These are phyloP conservation scores for Alliaria petiolata DNA, from an alignment of 345 rosid genomes.

Conservation along the genomic window DNA sequence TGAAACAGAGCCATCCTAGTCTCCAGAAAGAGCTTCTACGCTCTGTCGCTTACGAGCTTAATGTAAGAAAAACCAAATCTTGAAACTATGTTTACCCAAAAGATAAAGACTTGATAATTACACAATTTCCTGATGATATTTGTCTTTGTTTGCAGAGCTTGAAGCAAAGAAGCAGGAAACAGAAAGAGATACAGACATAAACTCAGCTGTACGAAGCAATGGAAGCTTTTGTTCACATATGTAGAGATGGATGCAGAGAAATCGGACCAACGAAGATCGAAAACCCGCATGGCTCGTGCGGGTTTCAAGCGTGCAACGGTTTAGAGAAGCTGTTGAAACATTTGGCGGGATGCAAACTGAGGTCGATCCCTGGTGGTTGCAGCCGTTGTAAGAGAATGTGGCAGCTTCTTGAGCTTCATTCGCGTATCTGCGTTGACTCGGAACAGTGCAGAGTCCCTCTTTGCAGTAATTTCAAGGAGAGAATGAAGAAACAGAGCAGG, in stretches of 20 bases:
- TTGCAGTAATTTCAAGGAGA: slow-evolving; percentile 72
- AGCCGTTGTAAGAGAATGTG: slow-evolving; percentile 86
- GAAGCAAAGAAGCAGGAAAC: slow-evolving; percentile 50
- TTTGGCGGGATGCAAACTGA: slow-evolving; percentile 63
- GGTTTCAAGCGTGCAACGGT: slow-evolving; percentile 70
- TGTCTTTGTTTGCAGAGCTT: slow-evolving; percentile 34
- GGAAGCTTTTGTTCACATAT: slow-evolving; percentile 91
- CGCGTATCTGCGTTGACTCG: slow-evolving; percentile 68
- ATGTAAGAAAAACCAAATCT: slow-evolving; percentile 36
- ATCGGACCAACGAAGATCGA: slow-evolving; percentile 74
- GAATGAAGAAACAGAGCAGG: slow-evolving; percentile 59
- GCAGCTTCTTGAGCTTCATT: slow-evolving; percentile 82
- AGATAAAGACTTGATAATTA: too few species aligned
- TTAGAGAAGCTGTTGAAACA: slow-evolving; percentile 72
- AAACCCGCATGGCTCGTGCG: slow-evolving; percentile 46
- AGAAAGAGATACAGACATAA: slow-evolving; percentile 59
- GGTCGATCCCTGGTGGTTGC: slow-evolving; percentile 75
- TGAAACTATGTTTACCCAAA: not conserved
- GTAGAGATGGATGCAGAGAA: slow-evolving; percentile 82
- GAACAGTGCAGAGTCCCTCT: slow-evolving; percentile 66
- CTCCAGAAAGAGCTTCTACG: slow-evolving; percentile 61
- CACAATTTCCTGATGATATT: not conserved
- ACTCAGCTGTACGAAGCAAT: slow-evolving; percentile 71
- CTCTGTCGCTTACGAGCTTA: slow-evolving; percentile 49
- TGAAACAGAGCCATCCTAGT: slow-evolving; percentile 75